Evolutionary conservation across 768 basidiomycete genomes (phyloP).

Genomic region (Russula dissimulans): DNA sequence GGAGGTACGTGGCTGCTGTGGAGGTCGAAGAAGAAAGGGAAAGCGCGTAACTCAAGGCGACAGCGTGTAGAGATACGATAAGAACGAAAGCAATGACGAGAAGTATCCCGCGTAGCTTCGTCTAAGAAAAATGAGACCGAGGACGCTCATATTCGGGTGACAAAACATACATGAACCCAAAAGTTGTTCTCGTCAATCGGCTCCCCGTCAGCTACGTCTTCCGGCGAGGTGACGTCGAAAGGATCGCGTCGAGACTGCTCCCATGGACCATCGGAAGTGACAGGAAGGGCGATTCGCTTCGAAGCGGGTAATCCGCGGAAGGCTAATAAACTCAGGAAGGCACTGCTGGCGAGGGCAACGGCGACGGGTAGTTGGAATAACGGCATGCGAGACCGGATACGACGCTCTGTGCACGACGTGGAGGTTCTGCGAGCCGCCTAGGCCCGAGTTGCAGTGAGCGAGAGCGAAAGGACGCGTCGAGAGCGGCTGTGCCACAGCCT

Average conservation of each 20-base stretch:
- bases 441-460: not conserved
- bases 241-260: constrained; percentile 35
- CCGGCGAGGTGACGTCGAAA: constrained; percentile 63
- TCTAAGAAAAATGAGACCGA: not conserved
- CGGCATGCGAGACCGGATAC: constrained; percentile 36
- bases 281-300: constrained; percentile 41
- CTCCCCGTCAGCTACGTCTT: constrained; percentile 59
- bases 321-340: constrained; percentile 36
- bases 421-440: not conserved
- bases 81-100: constrained; percentile 38
- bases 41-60: constrained; percentile 48
- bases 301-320: constrained; percentile 34
- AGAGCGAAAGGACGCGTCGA: not conserved
- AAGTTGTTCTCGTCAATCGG: constrained; percentile 54
- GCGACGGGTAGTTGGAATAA: constrained; percentile 51
- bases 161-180: constrained; percentile 42
- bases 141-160: not conserved
- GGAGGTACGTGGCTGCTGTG: constrained; percentile 30
- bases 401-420: not conserved
- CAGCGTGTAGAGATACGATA: constrained; percentile 42
- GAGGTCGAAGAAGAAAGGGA: constrained; percentile 23
- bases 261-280: constrained; percentile 23
- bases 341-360: constrained; percentile 35
- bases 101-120: constrained; percentile 2
- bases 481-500: not conserved